These are phyloP conservation scores for Linum usitatissimum DNA, from an alignment of 345 rosid species.

Conservation along the genomic window DNA sequence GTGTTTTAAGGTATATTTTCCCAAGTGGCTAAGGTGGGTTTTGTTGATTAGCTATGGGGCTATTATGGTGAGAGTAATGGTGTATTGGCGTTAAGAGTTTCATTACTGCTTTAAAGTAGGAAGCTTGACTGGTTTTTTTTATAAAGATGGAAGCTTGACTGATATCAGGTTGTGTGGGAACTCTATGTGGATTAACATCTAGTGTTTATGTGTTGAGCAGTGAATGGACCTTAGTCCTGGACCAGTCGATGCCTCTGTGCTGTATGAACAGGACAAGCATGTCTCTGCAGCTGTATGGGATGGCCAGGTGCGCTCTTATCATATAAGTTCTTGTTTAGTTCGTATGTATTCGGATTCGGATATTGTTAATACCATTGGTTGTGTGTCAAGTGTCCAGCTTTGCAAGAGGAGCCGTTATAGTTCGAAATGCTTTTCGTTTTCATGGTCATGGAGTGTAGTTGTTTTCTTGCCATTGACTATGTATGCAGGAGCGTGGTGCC, in stretches of 20 bases:
- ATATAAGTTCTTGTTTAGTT: neutral
- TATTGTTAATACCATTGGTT: too few species aligned
- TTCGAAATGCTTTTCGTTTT: too few species aligned
- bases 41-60: too few species aligned
- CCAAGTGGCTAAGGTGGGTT: neutral
- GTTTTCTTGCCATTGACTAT: neutral
- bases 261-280: neutral
- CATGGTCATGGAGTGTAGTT: too few species aligned
- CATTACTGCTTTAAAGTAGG: too few species aligned
- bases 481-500: conserved; percentile 3
- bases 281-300: conserved; percentile 2
- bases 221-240: conserved; percentile 69
- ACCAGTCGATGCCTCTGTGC: conserved; percentile 42
- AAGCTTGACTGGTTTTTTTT: neutral
- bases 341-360: too few species aligned
- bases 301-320: conserved; percentile 27
- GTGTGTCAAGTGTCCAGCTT: too few species aligned
- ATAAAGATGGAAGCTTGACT: neutral
- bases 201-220: neutral
- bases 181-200: neutral
- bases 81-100: too few species aligned
- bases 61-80: too few species aligned
- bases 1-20: neutral
- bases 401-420: too few species aligned
- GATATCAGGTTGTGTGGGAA: neutral